These are phyloP conservation scores for Aspergillus fructus DNA, from an alignment of 2,329 filamentous ascomycete genomes.

Conservation along the genomic window DNA sequence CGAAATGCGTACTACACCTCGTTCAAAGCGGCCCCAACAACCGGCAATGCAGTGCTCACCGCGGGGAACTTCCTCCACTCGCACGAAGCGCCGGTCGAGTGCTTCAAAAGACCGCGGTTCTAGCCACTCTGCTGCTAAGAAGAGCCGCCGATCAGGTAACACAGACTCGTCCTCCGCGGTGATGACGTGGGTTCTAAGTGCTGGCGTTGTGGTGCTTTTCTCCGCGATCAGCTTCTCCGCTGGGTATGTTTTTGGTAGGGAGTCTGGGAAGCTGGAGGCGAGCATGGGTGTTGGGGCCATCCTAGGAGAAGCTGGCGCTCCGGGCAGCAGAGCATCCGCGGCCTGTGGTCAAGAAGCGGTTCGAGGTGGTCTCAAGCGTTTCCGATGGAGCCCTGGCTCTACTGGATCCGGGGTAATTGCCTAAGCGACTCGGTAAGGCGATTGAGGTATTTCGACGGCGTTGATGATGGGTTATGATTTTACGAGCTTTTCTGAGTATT, in stretches of 20 bases:
- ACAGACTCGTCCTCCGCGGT: slow-evolving; percentile 47
- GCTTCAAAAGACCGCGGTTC: slow-evolving; percentile 41
- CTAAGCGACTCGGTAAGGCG: slow-evolving; percentile 16
- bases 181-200: slow-evolving; percentile 65
- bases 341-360: slow-evolving; percentile 48
- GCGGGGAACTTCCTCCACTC: slow-evolving; percentile 7
- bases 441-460: slow-evolving; percentile 4
- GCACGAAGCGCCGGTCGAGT: slow-evolving; percentile 34
- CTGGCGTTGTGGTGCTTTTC: slow-evolving; percentile 63
- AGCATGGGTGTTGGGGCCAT: slow-evolving; percentile 27
- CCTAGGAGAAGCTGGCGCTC: slow-evolving; percentile 26
- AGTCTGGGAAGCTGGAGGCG: slow-evolving; percentile 56
- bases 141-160: slow-evolving; percentile 32
- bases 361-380: slow-evolving; percentile 42
- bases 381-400: slow-evolving; percentile 43
- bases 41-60: slow-evolving; percentile 22
- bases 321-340: slow-evolving; percentile 33
- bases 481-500: not conserved
- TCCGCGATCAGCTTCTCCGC: slow-evolving; percentile 65
- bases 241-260: slow-evolving; percentile 61
- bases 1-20: slow-evolving; percentile 20
- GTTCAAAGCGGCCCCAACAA: slow-evolving; percentile 20
- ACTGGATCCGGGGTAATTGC: slow-evolving; percentile 39
- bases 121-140: slow-evolving; percentile 33
- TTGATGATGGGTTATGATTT: slow-evolving; percentile 8